phyloP scores from a whole-genome alignment of 192 early-diverging fungal species.

The Backusella luteola region DNA sequence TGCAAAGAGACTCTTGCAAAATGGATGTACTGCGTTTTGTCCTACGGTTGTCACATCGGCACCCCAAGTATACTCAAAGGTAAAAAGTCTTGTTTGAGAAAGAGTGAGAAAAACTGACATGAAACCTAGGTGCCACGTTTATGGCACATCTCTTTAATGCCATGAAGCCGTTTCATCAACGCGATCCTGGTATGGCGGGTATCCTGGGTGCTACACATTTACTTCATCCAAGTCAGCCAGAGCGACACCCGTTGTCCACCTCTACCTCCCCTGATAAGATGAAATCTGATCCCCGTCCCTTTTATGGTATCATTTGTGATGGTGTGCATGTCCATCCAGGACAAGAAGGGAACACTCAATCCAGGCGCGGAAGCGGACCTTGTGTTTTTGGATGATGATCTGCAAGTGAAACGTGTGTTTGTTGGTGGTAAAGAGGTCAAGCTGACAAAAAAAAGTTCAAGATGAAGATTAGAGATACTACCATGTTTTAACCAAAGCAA shows the following conservation, averaged over 20 bases:
- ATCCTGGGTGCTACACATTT: slow-evolving; percentile 59
- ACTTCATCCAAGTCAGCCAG: slow-evolving; percentile 16
- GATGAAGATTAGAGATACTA: slow-evolving; percentile 17
- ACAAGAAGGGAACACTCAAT: slow-evolving; percentile 70
- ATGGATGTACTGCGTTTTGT: slow-evolving; percentile 80
- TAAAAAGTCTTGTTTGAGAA: slow-evolving; percentile 12
- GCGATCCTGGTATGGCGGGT: slow-evolving; percentile 81
- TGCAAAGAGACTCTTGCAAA: slow-evolving; percentile 70
- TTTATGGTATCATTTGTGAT: slow-evolving; percentile 83
- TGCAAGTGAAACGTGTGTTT: slow-evolving; percentile 69
- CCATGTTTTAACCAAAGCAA: too few species aligned
- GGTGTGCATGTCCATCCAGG: slow-evolving; percentile 74
- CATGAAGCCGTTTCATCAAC: slow-evolving; percentile 84
- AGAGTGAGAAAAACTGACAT: background rate
- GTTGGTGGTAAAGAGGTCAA: slow-evolving; percentile 62
- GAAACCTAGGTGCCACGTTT: slow-evolving; percentile 53
- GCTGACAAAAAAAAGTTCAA: slow-evolving; percentile 23
- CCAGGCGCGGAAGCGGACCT: slow-evolving; percentile 78
- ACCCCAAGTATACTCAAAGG: slow-evolving; percentile 69
- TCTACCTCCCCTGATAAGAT: slow-evolving; percentile 26
- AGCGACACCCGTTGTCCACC: slow-evolving; percentile 26
- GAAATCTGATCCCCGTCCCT: slow-evolving; percentile 59
- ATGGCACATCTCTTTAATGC: slow-evolving; percentile 89
- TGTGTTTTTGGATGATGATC: slow-evolving; percentile 65
- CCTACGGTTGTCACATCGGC: slow-evolving; percentile 78